These are phyloP conservation scores for Fusarium neocosmosporiellum DNA, from an alignment of 2,329 filamentous ascomycete species.

Conservation along the genomic window DNA sequence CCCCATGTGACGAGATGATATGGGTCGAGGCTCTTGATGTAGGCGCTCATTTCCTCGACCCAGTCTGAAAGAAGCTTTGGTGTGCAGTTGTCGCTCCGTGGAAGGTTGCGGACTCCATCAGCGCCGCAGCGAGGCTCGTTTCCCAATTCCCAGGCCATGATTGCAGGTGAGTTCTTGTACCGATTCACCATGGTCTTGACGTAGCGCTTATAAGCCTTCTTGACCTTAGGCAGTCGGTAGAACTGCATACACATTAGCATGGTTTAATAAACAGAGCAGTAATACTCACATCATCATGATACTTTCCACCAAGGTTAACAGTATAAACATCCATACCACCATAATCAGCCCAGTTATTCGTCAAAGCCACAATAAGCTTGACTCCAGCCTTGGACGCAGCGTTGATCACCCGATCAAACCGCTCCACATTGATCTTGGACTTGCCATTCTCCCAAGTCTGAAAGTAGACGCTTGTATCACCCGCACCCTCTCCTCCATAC, in stretches of 20 bases:
- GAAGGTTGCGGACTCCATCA: slow-evolving; percentile 30
- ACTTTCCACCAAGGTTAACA: slow-evolving; percentile 62
- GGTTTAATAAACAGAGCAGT: slow-evolving; percentile 58
- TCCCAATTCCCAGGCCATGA: slow-evolving; percentile 64
- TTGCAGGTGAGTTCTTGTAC: slow-evolving; percentile 57
- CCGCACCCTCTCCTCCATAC: slow-evolving; percentile 56
- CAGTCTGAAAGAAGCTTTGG: slow-evolving; percentile 68
- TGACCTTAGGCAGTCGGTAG: slow-evolving; percentile 25
- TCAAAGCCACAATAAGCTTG: slow-evolving; percentile 65
- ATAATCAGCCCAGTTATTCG: slow-evolving; percentile 70
- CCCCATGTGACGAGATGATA: slow-evolving; percentile 72
- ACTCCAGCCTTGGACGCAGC: slow-evolving; percentile 60
- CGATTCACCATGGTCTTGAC: slow-evolving; percentile 58
- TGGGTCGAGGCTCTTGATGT: slow-evolving; percentile 71
- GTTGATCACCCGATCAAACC: slow-evolving; percentile 21
- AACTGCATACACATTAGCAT: slow-evolving; percentile 7
- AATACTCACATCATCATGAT: slow-evolving; percentile 51
- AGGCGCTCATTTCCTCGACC: slow-evolving; percentile 66
- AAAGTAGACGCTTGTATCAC: slow-evolving; percentile 56
- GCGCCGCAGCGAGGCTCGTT: slow-evolving; percentile 67
- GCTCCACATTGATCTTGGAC: slow-evolving; percentile 21
- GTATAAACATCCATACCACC: slow-evolving; percentile 71
- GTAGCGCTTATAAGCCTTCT: slow-evolving; percentile 47
- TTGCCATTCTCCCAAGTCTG: slow-evolving; percentile 19
- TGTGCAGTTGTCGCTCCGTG: slow-evolving; percentile 60